phyloP scores from a whole-genome alignment of 345 rosid genomes.

The Populus alba region DNA sequence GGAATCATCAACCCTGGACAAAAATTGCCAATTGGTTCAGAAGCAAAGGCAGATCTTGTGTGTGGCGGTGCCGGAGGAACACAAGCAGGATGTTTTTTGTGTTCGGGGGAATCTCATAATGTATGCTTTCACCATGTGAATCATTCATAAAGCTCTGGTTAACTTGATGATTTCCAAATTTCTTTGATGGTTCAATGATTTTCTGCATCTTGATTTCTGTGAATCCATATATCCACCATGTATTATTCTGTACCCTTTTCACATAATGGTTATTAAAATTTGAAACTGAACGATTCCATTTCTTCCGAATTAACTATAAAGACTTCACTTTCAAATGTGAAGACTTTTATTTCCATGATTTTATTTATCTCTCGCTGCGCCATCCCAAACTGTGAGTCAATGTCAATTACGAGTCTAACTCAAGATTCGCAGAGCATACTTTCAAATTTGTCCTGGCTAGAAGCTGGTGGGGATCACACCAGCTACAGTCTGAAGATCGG shows the following conservation, averaged over 20 bases:
- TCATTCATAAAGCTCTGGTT: not conserved
- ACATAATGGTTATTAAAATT: not conserved
- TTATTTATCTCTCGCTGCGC: not conserved
- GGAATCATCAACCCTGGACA: not conserved
- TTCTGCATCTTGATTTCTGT: not conserved
- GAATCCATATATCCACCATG: not conserved
- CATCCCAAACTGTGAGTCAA: not conserved
- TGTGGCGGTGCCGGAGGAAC: not conserved
- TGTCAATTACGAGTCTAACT: not conserved
- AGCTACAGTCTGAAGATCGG: slow-evolving; percentile 32
- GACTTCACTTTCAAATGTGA: too few relatives aligned
- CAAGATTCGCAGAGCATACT: not conserved
- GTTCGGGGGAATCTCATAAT: not conserved
- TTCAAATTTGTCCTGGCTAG: not conserved
- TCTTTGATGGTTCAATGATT: too few relatives aligned
- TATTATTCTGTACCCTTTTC: not conserved
- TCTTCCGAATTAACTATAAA: too few relatives aligned
- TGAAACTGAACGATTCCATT: not conserved
- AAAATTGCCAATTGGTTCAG: not conserved
- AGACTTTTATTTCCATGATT: too few relatives aligned
- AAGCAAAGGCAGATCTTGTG: not conserved
- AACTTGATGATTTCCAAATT: too few relatives aligned
- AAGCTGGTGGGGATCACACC: slow-evolving; percentile 15
- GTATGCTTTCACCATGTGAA: not conserved
- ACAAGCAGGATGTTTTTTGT: not conserved